Conservation (phyloP, 2,329 filamentous ascomycete genomes). For the Coniella vitis region DNA sequence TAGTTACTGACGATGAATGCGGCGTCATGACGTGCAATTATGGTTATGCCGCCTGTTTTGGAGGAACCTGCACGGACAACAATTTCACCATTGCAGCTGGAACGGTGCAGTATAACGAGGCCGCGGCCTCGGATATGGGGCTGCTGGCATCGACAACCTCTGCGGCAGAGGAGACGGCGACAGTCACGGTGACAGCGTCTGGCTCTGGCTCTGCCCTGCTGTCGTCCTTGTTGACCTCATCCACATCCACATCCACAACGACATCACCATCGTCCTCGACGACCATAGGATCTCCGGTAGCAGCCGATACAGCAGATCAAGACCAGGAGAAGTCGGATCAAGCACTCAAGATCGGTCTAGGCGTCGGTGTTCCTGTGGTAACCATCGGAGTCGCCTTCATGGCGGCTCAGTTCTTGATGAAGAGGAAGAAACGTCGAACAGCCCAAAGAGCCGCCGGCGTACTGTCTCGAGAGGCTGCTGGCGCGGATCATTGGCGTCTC, state of each 20-base stretch:
- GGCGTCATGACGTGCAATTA: neutral
- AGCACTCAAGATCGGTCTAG: conserved; percentile 2
- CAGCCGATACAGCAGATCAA: neutral
- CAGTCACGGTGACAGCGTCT: neutral
- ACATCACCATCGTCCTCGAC: neutral
- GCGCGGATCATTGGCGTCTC: neutral
- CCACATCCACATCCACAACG: neutral
- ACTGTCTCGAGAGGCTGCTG: neutral
- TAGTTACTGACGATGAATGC: neutral
- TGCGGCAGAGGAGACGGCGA: neutral
- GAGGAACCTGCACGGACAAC: neutral
- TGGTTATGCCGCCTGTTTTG: neutral
- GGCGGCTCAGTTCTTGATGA: neutral
- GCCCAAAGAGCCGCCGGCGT: neutral
- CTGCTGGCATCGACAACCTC: neutral
- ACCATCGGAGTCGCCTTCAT: neutral
- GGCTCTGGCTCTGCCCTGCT: too few species aligned
- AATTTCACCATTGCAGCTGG: neutral
- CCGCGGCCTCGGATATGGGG: neutral
- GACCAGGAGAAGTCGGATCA: neutral
- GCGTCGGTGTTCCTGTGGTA: neutral
- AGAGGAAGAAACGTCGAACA: neutral
- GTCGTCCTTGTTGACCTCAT: neutral
- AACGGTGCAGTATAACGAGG: neutral
- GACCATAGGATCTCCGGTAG: neutral